Evolutionary conservation across 106 monocot species (phyloP), one percentile per base, ranked within the genome.

Genomic region (Chionographis japonica): DNA sequence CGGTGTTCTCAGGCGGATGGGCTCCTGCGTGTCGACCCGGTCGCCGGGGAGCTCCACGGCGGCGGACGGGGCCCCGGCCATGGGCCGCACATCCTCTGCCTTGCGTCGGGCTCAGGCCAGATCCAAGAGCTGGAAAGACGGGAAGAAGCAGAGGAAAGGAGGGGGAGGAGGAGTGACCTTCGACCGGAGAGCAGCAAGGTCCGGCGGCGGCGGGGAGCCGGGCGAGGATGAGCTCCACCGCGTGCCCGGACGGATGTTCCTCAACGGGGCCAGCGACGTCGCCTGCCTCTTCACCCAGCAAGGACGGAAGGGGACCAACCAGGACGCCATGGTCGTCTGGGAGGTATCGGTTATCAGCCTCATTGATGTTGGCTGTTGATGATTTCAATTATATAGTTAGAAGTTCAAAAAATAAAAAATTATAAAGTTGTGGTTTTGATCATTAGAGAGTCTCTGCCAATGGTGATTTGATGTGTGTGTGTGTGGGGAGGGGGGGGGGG

Each of bases 271-370:
- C 7, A 86, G 83, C 57, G 77, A 79, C 20, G 70, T 67, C 12
- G 89, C 83, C 19, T 85, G 79, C 68, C 77, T 90, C 17, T 83
- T 85, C 63, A 86, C 85, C 27, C 89, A 90, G 77, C 89, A 90
- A 71, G 89, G 89, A 39, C 74, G 62, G 77, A 90, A 90, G 72
- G 89, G 89, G 55, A 80, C 85, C 63, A 90, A 88, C 68, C 88
- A 88, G 73, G 88, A 88, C 54, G 88, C 88, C 68, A 88, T 88
- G 88, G 43, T 88, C 35, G 85, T 90, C 15, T 90, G 82, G 82
- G 86, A 90, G 89, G 89, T 89, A 80, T n/a, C 51, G 54, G 50
- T 12, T 68, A 27, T 40, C 49, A 18, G 51, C 10, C 60, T 56
- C 4, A 11, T 38, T 51, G 27, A 27, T 27, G 27, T 27, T 27